Percentiles rank a stretch among this genome's conserved stretches.
Evolutionary conservation across 495 filamentous ascomycete species (phyloP).

Genomic region (Aspergillus homomorphus): DNA sequence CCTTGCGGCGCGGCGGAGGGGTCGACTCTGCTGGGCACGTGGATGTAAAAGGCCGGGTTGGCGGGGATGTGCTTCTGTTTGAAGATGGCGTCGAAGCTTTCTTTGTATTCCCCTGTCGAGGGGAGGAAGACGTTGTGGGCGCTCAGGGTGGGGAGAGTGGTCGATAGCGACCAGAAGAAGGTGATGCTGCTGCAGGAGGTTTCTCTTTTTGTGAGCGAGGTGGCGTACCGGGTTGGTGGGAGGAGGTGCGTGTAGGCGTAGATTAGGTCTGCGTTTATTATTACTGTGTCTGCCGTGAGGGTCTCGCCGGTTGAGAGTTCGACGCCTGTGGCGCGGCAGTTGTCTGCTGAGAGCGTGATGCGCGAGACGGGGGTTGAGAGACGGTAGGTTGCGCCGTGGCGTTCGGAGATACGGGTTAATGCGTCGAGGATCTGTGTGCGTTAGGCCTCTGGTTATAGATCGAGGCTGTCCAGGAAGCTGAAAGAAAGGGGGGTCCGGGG

Average conservation of each 20-base stretch:
- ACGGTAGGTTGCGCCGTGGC: constrained; percentile 55
- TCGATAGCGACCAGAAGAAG: constrained; percentile 67
- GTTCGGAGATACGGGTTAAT: constrained; percentile 52
- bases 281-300: constrained; percentile 56
- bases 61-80: constrained; percentile 58
- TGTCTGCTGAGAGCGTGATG: constrained; percentile 45
- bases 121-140: constrained; percentile 75
- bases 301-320: constrained; percentile 47
- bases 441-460: not conserved
- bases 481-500: too few relatives aligned
- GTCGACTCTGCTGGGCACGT: constrained; percentile 65
- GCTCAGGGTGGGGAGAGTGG: constrained; percentile 53
- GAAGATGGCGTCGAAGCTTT: constrained; percentile 70
- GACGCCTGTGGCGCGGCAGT: constrained; percentile 51
- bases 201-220: constrained; percentile 42
- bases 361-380: constrained; percentile 49
- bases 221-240: constrained; percentile 42
- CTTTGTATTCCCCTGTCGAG: constrained; percentile 61
- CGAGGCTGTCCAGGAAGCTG: too few relatives aligned
- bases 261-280: constrained; percentile 67
- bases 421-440: constrained; percentile 46
- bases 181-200: constrained; percentile 68
- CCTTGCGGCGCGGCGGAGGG: constrained; percentile 59
- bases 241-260: constrained; percentile 69
- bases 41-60: constrained; percentile 70